Conservation (phyloP, 345 rosid genomes). For the Euphorbia pulcherrima region DNA sequence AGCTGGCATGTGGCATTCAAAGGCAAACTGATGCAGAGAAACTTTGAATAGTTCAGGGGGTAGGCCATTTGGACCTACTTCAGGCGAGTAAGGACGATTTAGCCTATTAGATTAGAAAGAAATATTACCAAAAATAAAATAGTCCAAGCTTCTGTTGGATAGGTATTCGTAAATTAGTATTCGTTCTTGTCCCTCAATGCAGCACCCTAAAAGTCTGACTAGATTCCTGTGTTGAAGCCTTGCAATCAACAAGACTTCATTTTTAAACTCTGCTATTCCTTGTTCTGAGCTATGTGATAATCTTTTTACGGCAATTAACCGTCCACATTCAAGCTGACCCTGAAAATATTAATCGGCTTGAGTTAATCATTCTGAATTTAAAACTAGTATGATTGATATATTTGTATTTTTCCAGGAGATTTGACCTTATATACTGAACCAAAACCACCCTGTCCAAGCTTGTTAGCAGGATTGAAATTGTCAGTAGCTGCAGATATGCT, state of each 20-base stretch:
- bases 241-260: slow-evolving; percentile 59
- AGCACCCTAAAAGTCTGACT: slow-evolving; percentile 59
- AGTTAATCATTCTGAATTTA: background rate
- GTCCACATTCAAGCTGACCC: slow-evolving; percentile 60
- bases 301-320: slow-evolving; percentile 72
- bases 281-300: slow-evolving; percentile 55
- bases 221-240: slow-evolving; percentile 72
- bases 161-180: slow-evolving; percentile 81
- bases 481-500: background rate
- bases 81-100: too few relatives aligned
- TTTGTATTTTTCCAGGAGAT: background rate
- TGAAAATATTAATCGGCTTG: slow-evolving; percentile 11
- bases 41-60: too few relatives aligned
- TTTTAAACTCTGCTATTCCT: slow-evolving; percentile 62
- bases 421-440: slow-evolving; percentile 3
- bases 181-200: slow-evolving; percentile 55
- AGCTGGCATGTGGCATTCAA: too few relatives aligned
- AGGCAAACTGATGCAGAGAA: too few relatives aligned
- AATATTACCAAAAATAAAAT: slow-evolving; percentile 55
- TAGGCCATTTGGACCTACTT: too few relatives aligned
- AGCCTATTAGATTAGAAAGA: background rate
- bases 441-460: background rate
- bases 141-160: slow-evolving; percentile 70
- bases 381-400: background rate
- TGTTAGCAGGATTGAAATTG: background rate